phyloP scores from a whole-genome alignment of 2,329 filamentous ascomycete genomes.

The Clonostachys chloroleuca region DNA sequence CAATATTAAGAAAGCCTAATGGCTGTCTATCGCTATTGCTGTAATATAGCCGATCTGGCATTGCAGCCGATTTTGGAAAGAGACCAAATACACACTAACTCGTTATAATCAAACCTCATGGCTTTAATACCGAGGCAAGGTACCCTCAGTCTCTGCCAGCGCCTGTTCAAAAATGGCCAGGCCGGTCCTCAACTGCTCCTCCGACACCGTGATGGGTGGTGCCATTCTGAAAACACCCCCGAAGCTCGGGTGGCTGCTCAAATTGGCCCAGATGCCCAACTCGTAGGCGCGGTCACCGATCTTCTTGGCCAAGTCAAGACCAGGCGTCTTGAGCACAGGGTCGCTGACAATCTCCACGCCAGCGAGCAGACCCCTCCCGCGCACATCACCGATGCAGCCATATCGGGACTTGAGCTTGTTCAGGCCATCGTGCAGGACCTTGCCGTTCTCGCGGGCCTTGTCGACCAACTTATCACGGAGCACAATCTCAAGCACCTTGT shows the following conservation, averaged over 20 bases:
- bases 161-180: constrained; percentile 53
- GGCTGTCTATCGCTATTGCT: too few relatives aligned
- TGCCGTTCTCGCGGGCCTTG: constrained; percentile 35
- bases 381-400: constrained; percentile 57
- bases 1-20: too few relatives aligned
- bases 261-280: constrained; percentile 51
- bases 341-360: constrained; percentile 55
- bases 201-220: constrained; percentile 53
- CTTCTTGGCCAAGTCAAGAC: constrained; percentile 36
- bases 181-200: constrained; percentile 42
- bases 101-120: neutral
- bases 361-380: constrained; percentile 52
- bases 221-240: constrained; percentile 55
- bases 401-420: constrained; percentile 41
- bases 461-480: constrained; percentile 47
- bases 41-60: too few relatives aligned
- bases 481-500: constrained; percentile 59
- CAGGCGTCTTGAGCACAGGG: constrained; percentile 38
- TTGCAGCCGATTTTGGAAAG: too few relatives aligned
- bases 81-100: neutral
- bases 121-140: constrained; percentile 17
- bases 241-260: constrained; percentile 49
- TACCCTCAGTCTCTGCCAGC: constrained; percentile 29
- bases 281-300: constrained; percentile 43
- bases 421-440: constrained; percentile 41